Evolutionary conservation across 176 grass and related monocot species (phyloP), one percentile per base, ranked within the genome.

Genomic region (Oryza brachyantha): DNA sequence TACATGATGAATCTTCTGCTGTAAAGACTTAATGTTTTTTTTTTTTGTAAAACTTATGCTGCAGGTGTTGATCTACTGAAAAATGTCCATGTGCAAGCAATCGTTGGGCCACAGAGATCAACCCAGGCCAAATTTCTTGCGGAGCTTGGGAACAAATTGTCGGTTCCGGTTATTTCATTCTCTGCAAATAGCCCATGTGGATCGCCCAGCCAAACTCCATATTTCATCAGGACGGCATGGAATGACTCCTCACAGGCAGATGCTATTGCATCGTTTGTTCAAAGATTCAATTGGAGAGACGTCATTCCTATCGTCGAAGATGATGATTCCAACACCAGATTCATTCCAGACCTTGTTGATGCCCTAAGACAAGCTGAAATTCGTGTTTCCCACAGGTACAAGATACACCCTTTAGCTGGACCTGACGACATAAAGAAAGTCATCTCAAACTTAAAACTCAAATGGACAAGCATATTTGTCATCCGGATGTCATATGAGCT

Each of bases 31-130:
- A 59, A 14, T 2, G 67, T 35, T 28, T n/a, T 38, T 42, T 55
- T 55, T 22, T 10, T 21, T 19, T 19, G 14, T 57, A 21, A 1
- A 8, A 24, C 66, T 16, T 29, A 39, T 1, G 16, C 42, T 84
- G 6, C 90, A 97, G 93, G 83, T 74, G 25, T 93, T 21, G 90
- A 97, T 90, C 77, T 97, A 19, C 76, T 97, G 28, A 91, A 89
- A 80, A 97, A 93, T 87, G 80, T 89, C 50, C 22, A 25, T 16
- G 90, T 93, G 41, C 85, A 93, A 89, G 88, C 93, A 21, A 91
- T 97, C 25, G 42, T 97, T 4, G 90, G 93, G 24, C 88, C 90
- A 22, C 88, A 97, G 74, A 87, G 86, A 59, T 77, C 93, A n/a
- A 52, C 55, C 8, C 80, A 97, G 67, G 88, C 84, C 8, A 93